phyloP scores from a whole-genome alignment of 768 basidiomycete genomes.

The Mycena leptocephala region DNA sequence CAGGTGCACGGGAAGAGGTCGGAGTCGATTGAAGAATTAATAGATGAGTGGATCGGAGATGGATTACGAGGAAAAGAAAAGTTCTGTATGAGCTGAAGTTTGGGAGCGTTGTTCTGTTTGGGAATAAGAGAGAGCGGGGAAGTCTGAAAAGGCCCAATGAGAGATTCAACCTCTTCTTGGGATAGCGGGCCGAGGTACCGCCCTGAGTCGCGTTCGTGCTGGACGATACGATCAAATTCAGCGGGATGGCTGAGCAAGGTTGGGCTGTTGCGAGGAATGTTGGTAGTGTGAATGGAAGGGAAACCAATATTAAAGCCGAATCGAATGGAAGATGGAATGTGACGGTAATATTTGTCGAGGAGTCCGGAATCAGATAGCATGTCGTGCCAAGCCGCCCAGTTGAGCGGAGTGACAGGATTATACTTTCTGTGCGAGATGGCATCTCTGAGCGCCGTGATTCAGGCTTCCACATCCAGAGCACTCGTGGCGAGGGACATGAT shows the following conservation, averaged over 20 bases:
- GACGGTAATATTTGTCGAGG: slow-evolving; percentile 25
- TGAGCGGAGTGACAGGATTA: slow-evolving; percentile 38
- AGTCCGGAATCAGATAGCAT: slow-evolving; percentile 22
- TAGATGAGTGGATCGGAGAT: slow-evolving; percentile 20
- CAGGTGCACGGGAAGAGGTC: slow-evolving; percentile 52
- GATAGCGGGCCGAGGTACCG: slow-evolving; percentile 39
- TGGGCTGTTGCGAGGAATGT: slow-evolving; percentile 37
- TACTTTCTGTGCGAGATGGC: slow-evolving; percentile 42
- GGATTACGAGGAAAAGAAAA: slow-evolving; percentile 38
- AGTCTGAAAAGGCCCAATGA: slow-evolving; percentile 48
- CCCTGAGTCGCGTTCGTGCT: slow-evolving; percentile 28
- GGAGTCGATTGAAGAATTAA: slow-evolving; percentile 43
- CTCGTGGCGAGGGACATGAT: slow-evolving; percentile 31
- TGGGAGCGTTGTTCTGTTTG: slow-evolving; percentile 37
- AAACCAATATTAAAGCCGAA: slow-evolving; percentile 43
- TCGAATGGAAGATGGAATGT: slow-evolving; percentile 29
- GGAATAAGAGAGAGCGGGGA: slow-evolving; percentile 46
- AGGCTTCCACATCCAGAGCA: slow-evolving; percentile 45
- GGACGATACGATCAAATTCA: slow-evolving; percentile 22
- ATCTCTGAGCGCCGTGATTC: slow-evolving; percentile 44
- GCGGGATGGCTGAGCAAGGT: not conserved
- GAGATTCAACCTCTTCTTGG: slow-evolving; percentile 19
- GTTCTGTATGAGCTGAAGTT: slow-evolving; percentile 45
- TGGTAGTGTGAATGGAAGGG: slow-evolving; percentile 25
- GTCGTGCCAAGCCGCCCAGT: slow-evolving; percentile 29